A percentile compares a stretch with the other conserved stretches of the same genome.
These are phyloP conservation scores for Trypanosoma congolense DNA, from an alignment of 208 protist species.

Conservation along the genomic window DNA sequence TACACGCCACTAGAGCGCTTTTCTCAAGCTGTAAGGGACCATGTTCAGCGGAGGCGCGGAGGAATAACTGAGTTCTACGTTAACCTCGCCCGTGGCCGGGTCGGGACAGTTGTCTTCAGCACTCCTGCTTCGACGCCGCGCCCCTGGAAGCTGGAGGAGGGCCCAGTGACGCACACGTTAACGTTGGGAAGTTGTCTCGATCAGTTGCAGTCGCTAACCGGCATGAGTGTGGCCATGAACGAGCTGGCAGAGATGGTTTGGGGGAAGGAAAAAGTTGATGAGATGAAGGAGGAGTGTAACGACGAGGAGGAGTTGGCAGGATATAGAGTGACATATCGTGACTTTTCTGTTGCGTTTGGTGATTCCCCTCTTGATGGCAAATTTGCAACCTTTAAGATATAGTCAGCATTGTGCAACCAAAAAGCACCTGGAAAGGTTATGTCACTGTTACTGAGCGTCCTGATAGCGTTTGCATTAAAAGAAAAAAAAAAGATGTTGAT, in stretches of 20 bases:
- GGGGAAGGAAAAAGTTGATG: conserved; percentile 26
- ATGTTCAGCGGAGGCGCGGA: conserved; percentile 53
- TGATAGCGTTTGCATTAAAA: no score
- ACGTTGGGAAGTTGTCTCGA: conserved; percentile 53
- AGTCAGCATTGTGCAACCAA: no score
- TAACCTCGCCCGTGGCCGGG: conserved; percentile 47
- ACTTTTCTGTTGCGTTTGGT: conserved; percentile 66
- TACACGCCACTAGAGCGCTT: conserved; percentile 64
- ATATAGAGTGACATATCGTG: conserved; percentile 41
- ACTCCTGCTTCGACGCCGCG: conserved; percentile 24
- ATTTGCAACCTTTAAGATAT: conserved; percentile 56
- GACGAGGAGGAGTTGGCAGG: conserved; percentile 23
- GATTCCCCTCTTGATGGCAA: conserved; percentile 33
- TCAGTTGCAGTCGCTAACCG: conserved; percentile 65
- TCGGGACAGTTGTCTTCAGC: conserved; percentile 34
- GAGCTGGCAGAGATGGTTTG: conserved; percentile 66
- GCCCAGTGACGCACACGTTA: conserved; percentile 27
- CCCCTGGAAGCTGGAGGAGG: conserved; percentile 40
- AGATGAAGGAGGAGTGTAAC: not conserved
- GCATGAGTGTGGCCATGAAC: conserved; percentile 39
- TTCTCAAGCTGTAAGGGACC: conserved; percentile 67
- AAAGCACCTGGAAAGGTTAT: no score
- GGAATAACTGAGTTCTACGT: conserved; percentile 79
- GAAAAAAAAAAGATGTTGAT: no score
- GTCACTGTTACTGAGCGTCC: no score